These are phyloP conservation scores for Erythrophleum fordii DNA, from an alignment of 306 rosid species.

Conservation along the genomic window DNA sequence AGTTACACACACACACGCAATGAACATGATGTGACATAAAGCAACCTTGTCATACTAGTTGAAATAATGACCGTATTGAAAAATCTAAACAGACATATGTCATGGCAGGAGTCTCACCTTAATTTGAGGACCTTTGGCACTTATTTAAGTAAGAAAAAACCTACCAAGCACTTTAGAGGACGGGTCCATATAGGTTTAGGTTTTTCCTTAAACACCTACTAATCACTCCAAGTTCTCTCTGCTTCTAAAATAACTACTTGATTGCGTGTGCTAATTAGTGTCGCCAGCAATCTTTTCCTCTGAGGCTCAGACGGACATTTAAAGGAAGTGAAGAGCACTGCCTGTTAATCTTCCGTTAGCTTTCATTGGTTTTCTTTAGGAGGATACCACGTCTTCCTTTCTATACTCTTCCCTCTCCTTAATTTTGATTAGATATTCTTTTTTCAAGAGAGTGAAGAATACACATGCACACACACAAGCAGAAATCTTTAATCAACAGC, in stretches of 20 bases:
- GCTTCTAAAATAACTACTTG: not conserved
- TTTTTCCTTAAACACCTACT: not conserved
- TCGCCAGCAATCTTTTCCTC: not conserved
- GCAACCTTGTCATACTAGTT: not conserved
- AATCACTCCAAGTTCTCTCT: not conserved
- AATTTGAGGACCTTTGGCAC: conserved; percentile 1
- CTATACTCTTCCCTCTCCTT: not conserved
- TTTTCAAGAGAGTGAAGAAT: not conserved
- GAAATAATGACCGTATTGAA: not conserved
- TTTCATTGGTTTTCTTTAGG: not conserved
- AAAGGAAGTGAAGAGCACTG: not conserved
- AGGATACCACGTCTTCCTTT: not conserved
- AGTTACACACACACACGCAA: not conserved
- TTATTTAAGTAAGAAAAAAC: not conserved
- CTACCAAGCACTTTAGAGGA: not conserved
- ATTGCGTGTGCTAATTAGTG: not conserved
- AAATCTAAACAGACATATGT: not conserved
- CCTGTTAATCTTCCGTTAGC: not conserved
- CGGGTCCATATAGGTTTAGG: not conserved
- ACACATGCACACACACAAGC: too few relatives aligned
- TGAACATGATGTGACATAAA: not conserved
- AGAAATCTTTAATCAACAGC: not conserved
- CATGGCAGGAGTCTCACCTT: conserved; percentile 3
- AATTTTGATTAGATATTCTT: not conserved
- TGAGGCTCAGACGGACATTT: not conserved